A percentile compares a stretch with the other conserved stretches of the same genome.
Evolutionary conservation across 768 basidiomycete genomes (phyloP).

Genomic region (Mycena haematopus): DNA sequence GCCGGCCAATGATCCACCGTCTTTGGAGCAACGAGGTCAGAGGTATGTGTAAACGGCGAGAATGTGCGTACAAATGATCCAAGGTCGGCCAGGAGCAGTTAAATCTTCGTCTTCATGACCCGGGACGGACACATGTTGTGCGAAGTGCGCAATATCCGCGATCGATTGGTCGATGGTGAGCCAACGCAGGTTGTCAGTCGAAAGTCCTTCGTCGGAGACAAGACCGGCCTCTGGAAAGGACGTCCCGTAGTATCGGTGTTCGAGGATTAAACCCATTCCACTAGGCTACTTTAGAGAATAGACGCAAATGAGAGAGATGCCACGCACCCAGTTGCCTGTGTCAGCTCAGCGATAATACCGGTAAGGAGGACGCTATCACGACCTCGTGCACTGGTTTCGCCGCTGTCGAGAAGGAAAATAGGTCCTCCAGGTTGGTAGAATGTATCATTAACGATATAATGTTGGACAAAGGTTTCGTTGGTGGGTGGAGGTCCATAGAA

Average conservation of each 20-base stretch:
- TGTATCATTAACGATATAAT: conserved; percentile 24
- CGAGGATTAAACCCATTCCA: conserved; percentile 24
- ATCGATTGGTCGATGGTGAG: conserved; percentile 22
- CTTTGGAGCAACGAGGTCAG: too few species aligned
- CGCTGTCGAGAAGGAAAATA: conserved; percentile 24
- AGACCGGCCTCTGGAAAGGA: conserved; percentile 18
- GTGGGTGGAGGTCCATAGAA: conserved; percentile 20
- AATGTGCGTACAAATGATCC: conserved; percentile 21
- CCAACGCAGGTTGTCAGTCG: conserved; percentile 26
- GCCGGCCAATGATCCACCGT: conserved; percentile 23
- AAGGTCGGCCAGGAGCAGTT: conserved; percentile 20
- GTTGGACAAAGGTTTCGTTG: conserved; percentile 19
- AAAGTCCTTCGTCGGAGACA: conserved; percentile 11
- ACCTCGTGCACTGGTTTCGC: conserved; percentile 20
- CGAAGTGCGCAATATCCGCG: conserved; percentile 26
- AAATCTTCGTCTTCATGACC: conserved; percentile 24
- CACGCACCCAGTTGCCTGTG: conserved; percentile 21
- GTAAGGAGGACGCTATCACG: conserved; percentile 16
- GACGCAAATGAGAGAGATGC: neutral
- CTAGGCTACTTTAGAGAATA: conserved; percentile 1
- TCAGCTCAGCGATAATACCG: conserved; percentile 21
- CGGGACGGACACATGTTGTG: conserved; percentile 18
- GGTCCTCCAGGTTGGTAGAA: conserved; percentile 25
- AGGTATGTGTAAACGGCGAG: too few species aligned
- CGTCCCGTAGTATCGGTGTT: conserved; percentile 26